These are phyloP conservation scores for Celoporthe dispersa DNA, from an alignment of 2,329 filamentous ascomycete genomes.

Conservation along the genomic window DNA sequence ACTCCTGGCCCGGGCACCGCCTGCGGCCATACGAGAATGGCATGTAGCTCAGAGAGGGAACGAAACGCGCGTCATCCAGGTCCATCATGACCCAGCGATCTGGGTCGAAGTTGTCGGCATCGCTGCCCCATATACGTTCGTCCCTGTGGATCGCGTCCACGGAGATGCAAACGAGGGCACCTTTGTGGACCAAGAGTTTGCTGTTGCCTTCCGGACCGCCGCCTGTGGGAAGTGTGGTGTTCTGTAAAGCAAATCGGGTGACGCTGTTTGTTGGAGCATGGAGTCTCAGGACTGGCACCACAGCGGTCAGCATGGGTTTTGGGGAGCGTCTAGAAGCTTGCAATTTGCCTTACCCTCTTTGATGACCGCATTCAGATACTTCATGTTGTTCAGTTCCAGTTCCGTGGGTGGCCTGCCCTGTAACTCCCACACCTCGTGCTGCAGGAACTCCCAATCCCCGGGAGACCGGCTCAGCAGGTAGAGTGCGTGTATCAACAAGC, in stretches of 20 bases:
- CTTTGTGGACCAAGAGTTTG: no score
- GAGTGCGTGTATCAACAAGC: background rate
- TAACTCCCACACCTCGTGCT: background rate
- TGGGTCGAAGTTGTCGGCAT: no score
- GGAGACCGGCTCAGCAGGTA: background rate
- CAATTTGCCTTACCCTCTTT: background rate
- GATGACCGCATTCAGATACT: background rate
- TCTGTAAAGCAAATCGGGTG: background rate
- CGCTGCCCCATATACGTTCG: no score
- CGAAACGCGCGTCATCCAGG: no score
- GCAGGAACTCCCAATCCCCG: background rate
- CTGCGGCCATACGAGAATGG: background rate
- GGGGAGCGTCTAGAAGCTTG: background rate
- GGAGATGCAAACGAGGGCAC: no score
- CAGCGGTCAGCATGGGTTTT: background rate
- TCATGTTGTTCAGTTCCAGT: background rate
- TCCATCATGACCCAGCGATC: no score
- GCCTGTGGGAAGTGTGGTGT: no score
- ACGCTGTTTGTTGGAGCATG: background rate
- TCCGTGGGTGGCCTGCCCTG: background rate
- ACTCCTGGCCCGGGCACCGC: background rate
- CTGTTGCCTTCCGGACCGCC: no score
- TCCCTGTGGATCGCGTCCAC: no score
- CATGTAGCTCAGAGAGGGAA: no score
- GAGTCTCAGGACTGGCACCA: background rate